Conservation (phyloP, 495 filamentous ascomycete genomes). For the Sporormia fimetaria region DNA sequence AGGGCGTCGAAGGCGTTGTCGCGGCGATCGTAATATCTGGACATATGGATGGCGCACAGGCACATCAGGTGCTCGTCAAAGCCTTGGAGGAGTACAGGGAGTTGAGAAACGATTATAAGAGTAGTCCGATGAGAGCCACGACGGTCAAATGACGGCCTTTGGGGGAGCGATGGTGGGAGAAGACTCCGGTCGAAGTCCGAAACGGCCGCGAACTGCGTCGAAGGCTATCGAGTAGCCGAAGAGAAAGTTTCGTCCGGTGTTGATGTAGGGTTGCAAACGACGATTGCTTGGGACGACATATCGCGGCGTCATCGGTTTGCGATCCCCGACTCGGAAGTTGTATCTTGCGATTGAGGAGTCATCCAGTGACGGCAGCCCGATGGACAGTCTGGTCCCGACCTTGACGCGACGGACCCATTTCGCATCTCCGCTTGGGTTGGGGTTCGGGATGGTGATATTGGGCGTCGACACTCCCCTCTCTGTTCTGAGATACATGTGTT, state of each 20-base stretch:
- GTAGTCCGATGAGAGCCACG: slow-evolving; percentile 16
- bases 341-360: slow-evolving; percentile 2
- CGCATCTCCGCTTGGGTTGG: slow-evolving; percentile 4
- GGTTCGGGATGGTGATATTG: slow-evolving; percentile 9
- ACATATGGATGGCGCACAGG: slow-evolving; percentile 63
- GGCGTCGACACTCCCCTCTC: slow-evolving; percentile 5
- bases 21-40: slow-evolving; percentile 66
- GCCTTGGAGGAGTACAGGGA: slow-evolving; percentile 41
- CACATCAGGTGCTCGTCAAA: slow-evolving; percentile 63
- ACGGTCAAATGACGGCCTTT: slow-evolving; percentile 8
- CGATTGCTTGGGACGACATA: slow-evolving; percentile 12
- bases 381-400: slow-evolving; percentile 3
- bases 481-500: slow-evolving; percentile 17
- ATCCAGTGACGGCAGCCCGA: slow-evolving; percentile 2
- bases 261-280: slow-evolving; percentile 6
- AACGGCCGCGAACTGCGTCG: slow-evolving; percentile 15
- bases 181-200: slow-evolving; percentile 9
- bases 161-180: neutral
- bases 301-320: neutral
- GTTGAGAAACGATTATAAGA: slow-evolving; percentile 16
- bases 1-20: slow-evolving; percentile 58
- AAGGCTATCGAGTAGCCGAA: slow-evolving; percentile 14
- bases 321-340: slow-evolving; percentile 9
- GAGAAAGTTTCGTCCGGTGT: slow-evolving; percentile 16
- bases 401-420: slow-evolving; percentile 7